phyloP scores from a whole-genome alignment of 345 rosid genomes.

The Pugionium dolabratum region DNA sequence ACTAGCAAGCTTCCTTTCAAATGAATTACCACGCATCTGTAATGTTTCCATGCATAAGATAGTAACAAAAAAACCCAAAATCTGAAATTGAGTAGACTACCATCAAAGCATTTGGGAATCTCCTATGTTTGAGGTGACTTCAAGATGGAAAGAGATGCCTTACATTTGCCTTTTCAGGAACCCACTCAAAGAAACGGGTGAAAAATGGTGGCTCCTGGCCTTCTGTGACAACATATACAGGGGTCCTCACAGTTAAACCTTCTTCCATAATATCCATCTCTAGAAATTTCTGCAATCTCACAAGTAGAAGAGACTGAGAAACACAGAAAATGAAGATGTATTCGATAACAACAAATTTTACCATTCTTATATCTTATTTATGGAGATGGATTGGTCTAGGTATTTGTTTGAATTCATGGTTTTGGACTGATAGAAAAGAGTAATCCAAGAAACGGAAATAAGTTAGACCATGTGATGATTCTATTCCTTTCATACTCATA shows the following conservation, averaged over 20 bases:
- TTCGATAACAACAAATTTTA: neutral
- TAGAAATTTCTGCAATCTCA: conserved; percentile 63
- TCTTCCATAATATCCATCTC: conserved; percentile 57
- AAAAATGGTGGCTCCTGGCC: conserved; percentile 78
- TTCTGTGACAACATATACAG: conserved; percentile 68
- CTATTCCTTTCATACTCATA: too few species aligned
- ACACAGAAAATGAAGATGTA: neutral
- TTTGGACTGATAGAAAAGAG: neutral
- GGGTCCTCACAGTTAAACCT: conserved; percentile 55
- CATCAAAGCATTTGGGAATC: conserved; percentile 3
- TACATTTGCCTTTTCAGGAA: conserved; percentile 68
- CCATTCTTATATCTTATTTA: neutral
- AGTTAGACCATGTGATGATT: too few species aligned
- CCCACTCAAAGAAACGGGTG: conserved; percentile 82
- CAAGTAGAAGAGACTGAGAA: conserved; percentile 32
- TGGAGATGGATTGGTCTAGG: neutral
- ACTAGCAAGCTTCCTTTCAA: conserved; percentile 79
- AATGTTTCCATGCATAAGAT: conserved; percentile 16
- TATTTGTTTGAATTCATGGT: neutral
- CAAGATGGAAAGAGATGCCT: conserved; percentile 36
- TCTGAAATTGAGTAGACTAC: neutral
- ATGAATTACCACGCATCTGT: conserved; percentile 87
- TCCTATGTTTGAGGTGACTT: neutral
- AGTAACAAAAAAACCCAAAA: neutral
- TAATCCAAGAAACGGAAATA: neutral